Conservation (phyloP, 1,284 basidiomycete genomes). For the Moesziomyces globuligerus region DNA sequence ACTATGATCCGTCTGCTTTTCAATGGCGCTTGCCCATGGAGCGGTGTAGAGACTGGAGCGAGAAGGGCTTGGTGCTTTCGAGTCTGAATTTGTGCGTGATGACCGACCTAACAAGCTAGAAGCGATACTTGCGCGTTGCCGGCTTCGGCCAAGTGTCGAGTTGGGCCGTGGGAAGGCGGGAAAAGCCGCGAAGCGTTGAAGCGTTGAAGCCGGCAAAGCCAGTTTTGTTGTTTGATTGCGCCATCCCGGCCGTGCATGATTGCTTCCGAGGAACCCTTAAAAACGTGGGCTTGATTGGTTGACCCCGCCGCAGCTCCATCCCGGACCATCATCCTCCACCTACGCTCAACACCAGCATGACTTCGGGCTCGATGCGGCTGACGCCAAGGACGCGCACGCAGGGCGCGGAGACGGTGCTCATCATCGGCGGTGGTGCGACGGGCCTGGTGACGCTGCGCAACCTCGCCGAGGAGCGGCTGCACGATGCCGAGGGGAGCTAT, state of each 20-base stretch:
- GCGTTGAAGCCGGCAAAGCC: too few species aligned
- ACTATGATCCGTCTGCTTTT: not conserved
- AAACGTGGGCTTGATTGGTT: constrained; percentile 5
- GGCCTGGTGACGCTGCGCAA: constrained; percentile 58
- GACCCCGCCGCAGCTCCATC: not conserved
- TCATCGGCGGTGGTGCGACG: constrained; percentile 60
- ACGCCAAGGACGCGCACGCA: constrained; percentile 14
- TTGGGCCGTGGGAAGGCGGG: too few species aligned
- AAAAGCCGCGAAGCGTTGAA: too few species aligned
- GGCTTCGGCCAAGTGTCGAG: too few species aligned
- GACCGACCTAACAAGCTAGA: too few species aligned
- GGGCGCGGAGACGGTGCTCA: constrained; percentile 41
- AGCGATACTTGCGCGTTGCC: too few species aligned
- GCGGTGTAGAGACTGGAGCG: not conserved
- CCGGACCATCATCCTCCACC: not conserved
- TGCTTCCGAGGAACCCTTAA: constrained; percentile 10
- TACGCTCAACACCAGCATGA: too few species aligned
- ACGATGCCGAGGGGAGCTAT: constrained; percentile 16
- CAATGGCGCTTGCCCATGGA: not conserved
- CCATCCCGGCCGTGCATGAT: too few species aligned
- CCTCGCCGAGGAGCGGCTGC: constrained; percentile 20
- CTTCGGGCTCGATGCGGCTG: constrained; percentile 6
- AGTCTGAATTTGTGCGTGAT: too few species aligned
- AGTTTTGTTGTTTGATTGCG: too few species aligned
- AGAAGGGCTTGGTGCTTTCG: not conserved